Evolutionary conservation across 2,329 filamentous ascomycete genomes (phyloP).

Genomic region (Calonectria multiphialidica): DNA sequence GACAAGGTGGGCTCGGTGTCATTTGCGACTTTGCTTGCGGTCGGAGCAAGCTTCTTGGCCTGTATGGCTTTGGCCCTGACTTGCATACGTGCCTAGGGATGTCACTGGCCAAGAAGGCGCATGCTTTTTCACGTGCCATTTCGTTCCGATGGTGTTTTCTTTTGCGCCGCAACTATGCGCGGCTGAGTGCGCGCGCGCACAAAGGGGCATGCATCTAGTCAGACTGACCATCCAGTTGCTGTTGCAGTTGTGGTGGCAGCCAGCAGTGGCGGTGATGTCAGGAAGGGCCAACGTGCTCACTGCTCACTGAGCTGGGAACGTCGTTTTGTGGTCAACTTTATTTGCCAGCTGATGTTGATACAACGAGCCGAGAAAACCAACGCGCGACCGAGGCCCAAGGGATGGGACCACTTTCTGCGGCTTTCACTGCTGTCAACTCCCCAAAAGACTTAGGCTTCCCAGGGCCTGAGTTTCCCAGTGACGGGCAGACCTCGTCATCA

Average conservation of each 20-base stretch:
- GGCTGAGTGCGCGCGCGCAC: not conserved
- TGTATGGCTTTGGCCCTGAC: not conserved
- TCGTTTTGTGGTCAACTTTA: not conserved
- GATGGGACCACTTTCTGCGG: slow-evolving; percentile 13
- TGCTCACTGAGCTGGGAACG: not conserved
- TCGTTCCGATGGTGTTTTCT: too few species aligned
- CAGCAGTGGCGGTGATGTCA: slow-evolving; percentile 7
- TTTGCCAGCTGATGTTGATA: not conserved
- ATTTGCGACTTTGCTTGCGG: not conserved
- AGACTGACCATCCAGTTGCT: slow-evolving; percentile 5
- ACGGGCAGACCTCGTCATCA: slow-evolving; percentile 16
- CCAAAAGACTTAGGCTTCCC: not conserved
- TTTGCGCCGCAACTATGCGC: not conserved
- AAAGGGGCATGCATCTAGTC: not conserved
- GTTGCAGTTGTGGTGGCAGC: too few species aligned
- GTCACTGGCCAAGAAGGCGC: not conserved
- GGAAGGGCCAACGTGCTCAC: not conserved
- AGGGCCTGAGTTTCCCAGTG: not conserved
- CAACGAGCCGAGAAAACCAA: not conserved
- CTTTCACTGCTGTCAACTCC: not conserved
- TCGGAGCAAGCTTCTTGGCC: not conserved
- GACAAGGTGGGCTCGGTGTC: not conserved
- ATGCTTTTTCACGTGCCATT: slow-evolving; percentile 1
- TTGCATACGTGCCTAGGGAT: not conserved
- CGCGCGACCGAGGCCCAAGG: not conserved